These are phyloP conservation scores for Chlorella sorokiniana DNA, from an alignment of 139 green algal genomes.

Conservation along the genomic window DNA sequence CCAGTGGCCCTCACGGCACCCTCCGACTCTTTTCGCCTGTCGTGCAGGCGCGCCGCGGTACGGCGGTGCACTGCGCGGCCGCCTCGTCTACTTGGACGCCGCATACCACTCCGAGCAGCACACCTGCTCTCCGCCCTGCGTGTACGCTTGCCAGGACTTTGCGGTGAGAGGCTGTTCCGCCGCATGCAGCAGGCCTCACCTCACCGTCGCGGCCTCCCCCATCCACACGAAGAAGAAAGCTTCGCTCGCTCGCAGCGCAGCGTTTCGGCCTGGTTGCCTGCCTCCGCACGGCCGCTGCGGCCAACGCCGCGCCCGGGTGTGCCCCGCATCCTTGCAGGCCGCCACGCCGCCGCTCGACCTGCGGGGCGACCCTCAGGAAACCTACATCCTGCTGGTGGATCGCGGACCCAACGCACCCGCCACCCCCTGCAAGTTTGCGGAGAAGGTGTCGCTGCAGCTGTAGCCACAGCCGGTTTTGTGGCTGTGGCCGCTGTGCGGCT, in stretches of 20 bases:
- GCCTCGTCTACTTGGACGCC: constrained; percentile 50
- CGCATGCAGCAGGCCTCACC: neutral
- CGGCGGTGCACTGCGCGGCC: constrained; percentile 60
- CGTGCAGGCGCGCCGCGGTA: constrained; percentile 57
- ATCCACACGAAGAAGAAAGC: no score
- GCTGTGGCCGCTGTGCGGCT: no score
- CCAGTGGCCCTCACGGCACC: neutral
- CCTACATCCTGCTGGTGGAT: constrained; percentile 75
- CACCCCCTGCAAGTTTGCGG: constrained; percentile 84
- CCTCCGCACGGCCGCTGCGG: neutral
- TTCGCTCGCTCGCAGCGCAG: no score
- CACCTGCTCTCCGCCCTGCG: constrained; percentile 43
- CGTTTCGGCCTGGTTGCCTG: constrained; percentile 8
- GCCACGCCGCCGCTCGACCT: constrained; percentile 35
- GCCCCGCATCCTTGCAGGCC: constrained; percentile 43
- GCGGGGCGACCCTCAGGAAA: constrained; percentile 26
- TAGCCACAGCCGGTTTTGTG: no score
- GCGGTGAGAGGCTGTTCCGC: constrained; percentile 21
- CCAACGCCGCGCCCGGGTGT: neutral
- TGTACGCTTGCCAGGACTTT: constrained; percentile 53
- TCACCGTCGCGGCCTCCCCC: neutral
- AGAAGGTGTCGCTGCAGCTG: constrained; percentile 57
- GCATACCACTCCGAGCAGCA: constrained; percentile 29
- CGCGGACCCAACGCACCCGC: constrained; percentile 22
- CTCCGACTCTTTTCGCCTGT: neutral